phyloP scores from a whole-genome alignment of 1,284 basidiomycete genomes.

The Cryptococcus amylolentus region DNA sequence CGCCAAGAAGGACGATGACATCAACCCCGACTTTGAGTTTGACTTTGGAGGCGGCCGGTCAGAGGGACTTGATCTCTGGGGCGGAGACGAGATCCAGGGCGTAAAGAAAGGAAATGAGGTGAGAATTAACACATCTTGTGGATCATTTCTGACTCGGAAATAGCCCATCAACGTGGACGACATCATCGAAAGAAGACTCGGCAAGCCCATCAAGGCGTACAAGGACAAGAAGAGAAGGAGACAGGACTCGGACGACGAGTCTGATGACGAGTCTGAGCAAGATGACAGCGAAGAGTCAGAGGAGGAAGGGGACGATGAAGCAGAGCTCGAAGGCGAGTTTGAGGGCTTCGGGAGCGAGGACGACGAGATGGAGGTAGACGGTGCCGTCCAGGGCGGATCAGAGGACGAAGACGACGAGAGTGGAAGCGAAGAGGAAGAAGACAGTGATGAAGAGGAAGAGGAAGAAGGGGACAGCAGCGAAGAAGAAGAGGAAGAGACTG shows the following conservation, averaged over 20 bases:
- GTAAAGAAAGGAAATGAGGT: slow-evolving; percentile 61
- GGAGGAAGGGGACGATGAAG: slow-evolving; percentile 32
- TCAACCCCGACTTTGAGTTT: slow-evolving; percentile 79
- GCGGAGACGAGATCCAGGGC: slow-evolving; percentile 36
- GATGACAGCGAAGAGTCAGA: slow-evolving; percentile 20
- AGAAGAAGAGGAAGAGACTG: slow-evolving; percentile 59
- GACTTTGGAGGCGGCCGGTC: slow-evolving; percentile 59
- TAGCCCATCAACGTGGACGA: slow-evolving; percentile 82
- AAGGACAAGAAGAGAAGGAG: slow-evolving; percentile 61
- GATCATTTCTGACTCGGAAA: slow-evolving; percentile 4
- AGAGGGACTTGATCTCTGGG: slow-evolving; percentile 38
- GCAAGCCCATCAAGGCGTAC: slow-evolving; percentile 40
- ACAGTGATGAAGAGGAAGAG: slow-evolving; percentile 49
- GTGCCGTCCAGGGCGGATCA: slow-evolving; percentile 30
- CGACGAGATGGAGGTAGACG: slow-evolving; percentile 39
- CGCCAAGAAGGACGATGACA: slow-evolving; percentile 54
- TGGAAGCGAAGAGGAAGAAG: slow-evolving; percentile 39
- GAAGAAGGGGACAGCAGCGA: slow-evolving; percentile 34
- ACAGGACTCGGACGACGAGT: slow-evolving; percentile 32
- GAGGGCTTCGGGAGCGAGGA: slow-evolving; percentile 23
- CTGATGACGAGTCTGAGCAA: slow-evolving; percentile 27
- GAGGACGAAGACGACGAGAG: slow-evolving; percentile 42
- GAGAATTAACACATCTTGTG: slow-evolving; percentile 28
- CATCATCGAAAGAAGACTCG: slow-evolving; percentile 71
- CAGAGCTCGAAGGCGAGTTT: slow-evolving; percentile 25